Evolutionary conservation across 768 basidiomycete species (phyloP), one percentile per base, ranked within the genome.

Genomic region (Leccinum imitatum): DNA sequence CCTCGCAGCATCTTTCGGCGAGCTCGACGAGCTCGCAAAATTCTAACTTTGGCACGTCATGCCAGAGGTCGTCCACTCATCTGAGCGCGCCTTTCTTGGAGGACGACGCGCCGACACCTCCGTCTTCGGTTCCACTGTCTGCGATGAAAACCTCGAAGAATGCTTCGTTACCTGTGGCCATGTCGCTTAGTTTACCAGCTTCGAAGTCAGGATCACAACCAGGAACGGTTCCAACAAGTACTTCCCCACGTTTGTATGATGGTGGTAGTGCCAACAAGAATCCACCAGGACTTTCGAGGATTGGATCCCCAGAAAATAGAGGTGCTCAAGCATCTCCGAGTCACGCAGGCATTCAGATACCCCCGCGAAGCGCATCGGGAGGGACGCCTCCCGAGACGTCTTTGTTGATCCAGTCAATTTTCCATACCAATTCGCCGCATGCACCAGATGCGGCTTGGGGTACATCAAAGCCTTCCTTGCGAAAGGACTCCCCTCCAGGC

Each of bases 251-350:
- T 25, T 60, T 55, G 19, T 47, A 54, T 13, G 54, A 54, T 8
- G 47, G 61, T 5, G 54, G 46, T 37, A 23, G 33, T 9, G 14
- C 52, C 52, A 35, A 37, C 41, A 61, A 41, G n/a, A 61, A 25
- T 33, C 51, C 57, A 58, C 46, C 60, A n/a, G 63, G 64, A 4
- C 52, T 61, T 46, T 60, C 69, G 21, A 62, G 64, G 33, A 53
- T 66, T 37, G 64, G 66, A 21, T 64, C 65, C 7, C 62, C 63
- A 4, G 68, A 70, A 39, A 59, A 52, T 47, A 63, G 37, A 51
- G 54, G 53, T 37, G 8, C 57, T 3, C 53, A 31, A 50, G 46
- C 51, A 8, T 63, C 66, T 46, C 27, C 68, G 15, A 53, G 50
- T 41, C 58, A 58, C 4, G 39, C 52, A 10, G 60, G 35, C 25